Evolutionary conservation across 2,329 filamentous ascomycete genomes (phyloP), one percentile per base, ranked within the genome.

Genomic region (Monilinia laxa): DNA sequence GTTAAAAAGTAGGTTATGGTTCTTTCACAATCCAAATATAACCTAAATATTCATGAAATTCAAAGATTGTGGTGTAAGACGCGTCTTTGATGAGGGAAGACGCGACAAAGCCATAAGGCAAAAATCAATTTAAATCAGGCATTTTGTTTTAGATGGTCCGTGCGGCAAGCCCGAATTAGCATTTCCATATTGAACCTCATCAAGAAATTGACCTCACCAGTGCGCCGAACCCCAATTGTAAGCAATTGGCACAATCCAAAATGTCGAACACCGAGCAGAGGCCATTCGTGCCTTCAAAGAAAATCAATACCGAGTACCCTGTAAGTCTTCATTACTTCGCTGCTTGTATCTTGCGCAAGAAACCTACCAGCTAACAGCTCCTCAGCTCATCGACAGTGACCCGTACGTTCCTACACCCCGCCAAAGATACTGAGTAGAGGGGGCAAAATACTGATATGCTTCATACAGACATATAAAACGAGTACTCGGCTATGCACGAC

Each of bases 341-440:
- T 28, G 23, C 35, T 7, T 62, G 54, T 10, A 20, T 62, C 14
- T 42, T 45, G n/a, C n/a, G 47, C 47, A 62, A 42, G 31, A 54
- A 62, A 28, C 23, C 35, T n/a, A 51, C 5, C 56, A 69, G 69
- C 76, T 79, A 74, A 77, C 71, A n/a, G 75, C 66, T 54, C 76
- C 76, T 73, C 81, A 99, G 95, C 90, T 98, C 82, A 98, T 99
- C 81, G 95, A 99, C 84, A 96, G 92, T 83, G 95, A 99, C 81
- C 95, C 95, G 93, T 97, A 93, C 78, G 89, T 70, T 66, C 67
- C 72, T 67, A 51, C 3, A 60, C 57, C 42, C 28, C 42, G 57
- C 42, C 42, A 2, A 28, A 23, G 20, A 20, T 28, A 59, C 12
- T 14, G 56, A 38, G 12, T 52, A 28, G n/a, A 45, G 23, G 52